phyloP scores from a whole-genome alignment of 2,329 filamentous ascomycete genomes.

The Botryosphaeria dothidea region DNA sequence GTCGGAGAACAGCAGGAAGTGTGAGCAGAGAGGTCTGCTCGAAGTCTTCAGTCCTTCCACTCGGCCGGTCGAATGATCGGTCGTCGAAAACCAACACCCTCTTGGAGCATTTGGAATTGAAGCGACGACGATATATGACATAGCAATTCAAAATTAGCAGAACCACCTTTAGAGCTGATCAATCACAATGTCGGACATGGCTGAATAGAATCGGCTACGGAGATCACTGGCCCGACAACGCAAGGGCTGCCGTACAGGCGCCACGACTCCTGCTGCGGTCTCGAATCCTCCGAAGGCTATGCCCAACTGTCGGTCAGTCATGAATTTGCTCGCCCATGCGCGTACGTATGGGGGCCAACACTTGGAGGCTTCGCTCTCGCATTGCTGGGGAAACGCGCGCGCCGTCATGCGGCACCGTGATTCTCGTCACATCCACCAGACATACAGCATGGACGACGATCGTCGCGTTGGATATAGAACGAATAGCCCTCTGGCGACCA shows the following conservation, averaged over 20 bases:
- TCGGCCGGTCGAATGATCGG: background rate
- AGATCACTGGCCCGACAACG: background rate
- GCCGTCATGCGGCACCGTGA: conserved; percentile 1
- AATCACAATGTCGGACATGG: background rate
- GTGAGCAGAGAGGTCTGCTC: background rate
- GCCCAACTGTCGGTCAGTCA: conserved; percentile 4
- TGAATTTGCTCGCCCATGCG: background rate
- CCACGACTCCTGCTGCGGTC: conserved; percentile 13
- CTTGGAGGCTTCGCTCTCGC: background rate
- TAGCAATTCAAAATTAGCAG: conserved; percentile 7
- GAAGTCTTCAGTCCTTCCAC: background rate
- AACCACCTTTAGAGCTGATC: conserved; percentile 1
- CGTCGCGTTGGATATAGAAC: conserved; percentile 3
- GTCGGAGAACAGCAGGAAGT: background rate
- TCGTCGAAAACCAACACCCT: background rate
- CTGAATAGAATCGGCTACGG: background rate
- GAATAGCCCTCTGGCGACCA: background rate
- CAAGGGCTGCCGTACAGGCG: conserved; percentile 8
- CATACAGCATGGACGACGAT: background rate
- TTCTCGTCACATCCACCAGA: background rate
- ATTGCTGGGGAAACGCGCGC: background rate
- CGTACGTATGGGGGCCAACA: background rate
- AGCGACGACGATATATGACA: conserved; percentile 11
- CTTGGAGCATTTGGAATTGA: conserved; percentile 6
- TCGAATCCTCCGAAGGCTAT: conserved; percentile 18